phyloP scores from a whole-genome alignment of 768 basidiomycete species.

The Leccinellum luteum region DNA sequence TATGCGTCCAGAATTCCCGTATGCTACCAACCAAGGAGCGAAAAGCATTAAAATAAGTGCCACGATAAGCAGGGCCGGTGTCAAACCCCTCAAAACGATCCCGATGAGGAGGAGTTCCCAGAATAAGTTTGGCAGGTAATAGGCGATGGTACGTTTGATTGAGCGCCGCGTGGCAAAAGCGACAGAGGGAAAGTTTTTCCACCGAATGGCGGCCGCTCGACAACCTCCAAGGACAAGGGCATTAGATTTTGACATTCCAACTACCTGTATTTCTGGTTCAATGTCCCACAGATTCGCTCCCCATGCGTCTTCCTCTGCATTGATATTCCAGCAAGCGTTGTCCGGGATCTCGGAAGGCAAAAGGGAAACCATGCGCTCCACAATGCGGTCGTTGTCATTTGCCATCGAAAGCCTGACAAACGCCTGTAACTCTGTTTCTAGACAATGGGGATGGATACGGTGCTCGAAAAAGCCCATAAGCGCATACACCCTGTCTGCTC shows the following conservation, averaged over 20 bases:
- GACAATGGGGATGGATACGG: slow-evolving; percentile 17
- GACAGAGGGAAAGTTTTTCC: slow-evolving; percentile 24
- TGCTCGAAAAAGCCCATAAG: slow-evolving; percentile 29
- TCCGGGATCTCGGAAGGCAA: slow-evolving; percentile 3
- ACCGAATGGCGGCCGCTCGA: slow-evolving; percentile 19
- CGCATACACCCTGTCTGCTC: slow-evolving; percentile 24
- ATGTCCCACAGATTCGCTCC: slow-evolving; percentile 21
- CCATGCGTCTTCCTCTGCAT: slow-evolving; percentile 17
- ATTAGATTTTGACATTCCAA: slow-evolving; percentile 17
- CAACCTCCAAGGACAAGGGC: slow-evolving; percentile 25
- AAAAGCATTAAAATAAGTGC: slow-evolving; percentile 9
- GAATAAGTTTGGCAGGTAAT: background rate
- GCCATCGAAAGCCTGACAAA: slow-evolving; percentile 24
- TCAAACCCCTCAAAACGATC: background rate
- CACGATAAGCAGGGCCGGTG: background rate
- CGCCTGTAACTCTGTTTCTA: slow-evolving; percentile 22
- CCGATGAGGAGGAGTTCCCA: slow-evolving; percentile 6
- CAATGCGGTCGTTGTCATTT: slow-evolving; percentile 21
- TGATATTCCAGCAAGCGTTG: slow-evolving; percentile 19
- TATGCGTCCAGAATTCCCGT: slow-evolving; percentile 18
- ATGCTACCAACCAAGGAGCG: slow-evolving; percentile 10
- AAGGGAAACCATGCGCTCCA: slow-evolving; percentile 24
- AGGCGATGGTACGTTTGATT: slow-evolving; percentile 5
- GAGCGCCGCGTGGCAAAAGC: slow-evolving; percentile 18
- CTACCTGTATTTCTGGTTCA: slow-evolving; percentile 12